Base-by-base conservation (phyloP, 805 yeast genomes). In the Soucietia sequanensis region DNA sequence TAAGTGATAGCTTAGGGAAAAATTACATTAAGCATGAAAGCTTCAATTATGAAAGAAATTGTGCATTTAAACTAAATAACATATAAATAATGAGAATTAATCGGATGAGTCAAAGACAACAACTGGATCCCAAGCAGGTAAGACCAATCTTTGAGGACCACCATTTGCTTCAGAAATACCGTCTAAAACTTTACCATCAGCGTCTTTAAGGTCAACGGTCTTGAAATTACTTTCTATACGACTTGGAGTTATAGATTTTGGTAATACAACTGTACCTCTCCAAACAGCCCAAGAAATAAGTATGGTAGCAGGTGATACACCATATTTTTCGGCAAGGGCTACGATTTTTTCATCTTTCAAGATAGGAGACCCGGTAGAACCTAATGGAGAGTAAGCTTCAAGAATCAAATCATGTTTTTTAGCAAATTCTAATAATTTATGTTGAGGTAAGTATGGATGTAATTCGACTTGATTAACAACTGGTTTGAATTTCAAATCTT, bases 401-500 rank as follows among this genome's bases (percentile, higher is more conserved):
- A 54, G 33, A 9, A 40, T 5, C 21, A 58, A 57, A n/a, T 44
- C 39, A 42, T 83, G 66, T 22, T 59, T 52, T 35, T 68, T 61
- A 57, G 79, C 70, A 58, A 53, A 81, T 23, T 74, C 70, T 28
- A 72, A 50, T 44, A 85, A 65, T 44, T 79, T 78, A 6, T 58
- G 63, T 56, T 84, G 90, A 30, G 85, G 68, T 9, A 70, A 59
- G 34, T 54, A 53, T 21, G 62, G 63, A 44, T 58, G 65, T 6
- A 48, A 49, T 36, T 60, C 66, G 24, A 80, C 62, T 58, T 80
- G 85, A 44, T 78, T 68, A 13, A 69, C 64, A 2, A 70, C 75
- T 4, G 85, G 85, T 28, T 65, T 70, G 20, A 51, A 30, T 22
- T 30, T 42, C 30, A 49, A 33, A 32, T 58, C 69, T 11, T 39